phyloP scores from a whole-genome alignment of 2,329 filamentous ascomycete species.

The Cadophora luteo-olivacea region DNA sequence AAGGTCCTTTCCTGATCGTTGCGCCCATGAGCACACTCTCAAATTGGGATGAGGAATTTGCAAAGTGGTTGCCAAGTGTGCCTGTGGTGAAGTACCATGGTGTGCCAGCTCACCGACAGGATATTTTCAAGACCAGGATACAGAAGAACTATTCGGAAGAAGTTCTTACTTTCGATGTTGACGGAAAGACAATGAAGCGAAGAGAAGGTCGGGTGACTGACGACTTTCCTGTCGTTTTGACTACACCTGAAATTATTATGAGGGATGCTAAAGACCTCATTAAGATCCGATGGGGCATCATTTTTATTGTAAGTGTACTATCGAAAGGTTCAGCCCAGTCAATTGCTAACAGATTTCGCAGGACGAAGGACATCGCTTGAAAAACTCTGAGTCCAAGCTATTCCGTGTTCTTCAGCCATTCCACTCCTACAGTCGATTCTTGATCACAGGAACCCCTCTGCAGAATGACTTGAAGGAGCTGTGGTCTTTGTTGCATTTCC shows the following conservation, averaged over 20 bases:
- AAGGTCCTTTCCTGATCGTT: constrained; percentile 88
- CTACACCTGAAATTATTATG: constrained; percentile 95
- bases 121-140: constrained; percentile 75
- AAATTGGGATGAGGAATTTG: constrained; percentile 96
- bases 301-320: constrained; percentile 75
- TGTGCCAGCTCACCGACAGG: constrained; percentile 75
- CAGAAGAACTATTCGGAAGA: constrained; percentile 62
- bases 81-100: constrained; percentile 93
- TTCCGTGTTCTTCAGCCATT: constrained; percentile 90
- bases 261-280: constrained; percentile 83
- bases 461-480: constrained; percentile 96
- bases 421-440: constrained; percentile 84
- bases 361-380: constrained; percentile 97
- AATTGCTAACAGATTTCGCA: constrained; percentile 44
- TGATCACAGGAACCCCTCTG: constrained; percentile 93
- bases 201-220: constrained; percentile 60
- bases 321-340: not conserved
- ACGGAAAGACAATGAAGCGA: constrained; percentile 37
- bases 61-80: constrained; percentile 86
- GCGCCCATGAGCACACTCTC: constrained; percentile 90
- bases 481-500: constrained; percentile 93
- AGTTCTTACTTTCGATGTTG: constrained; percentile 22
- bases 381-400: constrained; percentile 92
- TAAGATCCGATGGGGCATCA: constrained; percentile 94
- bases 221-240: constrained; percentile 90